Base-by-base conservation (phyloP, 2,329 filamentous ascomycete species). In the Decorospora gaudefroyi region DNA sequence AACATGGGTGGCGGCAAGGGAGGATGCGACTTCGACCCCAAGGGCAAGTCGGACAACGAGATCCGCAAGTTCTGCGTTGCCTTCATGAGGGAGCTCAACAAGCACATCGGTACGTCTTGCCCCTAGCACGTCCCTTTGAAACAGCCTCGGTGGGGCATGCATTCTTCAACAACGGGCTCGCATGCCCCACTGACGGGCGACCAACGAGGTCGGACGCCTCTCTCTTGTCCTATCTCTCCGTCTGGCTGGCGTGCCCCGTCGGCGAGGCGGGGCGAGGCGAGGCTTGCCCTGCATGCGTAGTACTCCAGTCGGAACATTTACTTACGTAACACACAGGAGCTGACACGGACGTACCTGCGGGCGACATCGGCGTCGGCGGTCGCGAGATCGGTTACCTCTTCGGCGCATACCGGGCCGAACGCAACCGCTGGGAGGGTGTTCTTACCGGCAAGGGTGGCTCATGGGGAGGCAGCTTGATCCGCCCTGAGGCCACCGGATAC, bases 1-100 rank as follows among this genome's bases (percentile, higher is more conserved):
- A 89, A 83, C 78, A 96, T 99, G 85, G 93, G 93, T 58, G 93
- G 93, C 77, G 93, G 88, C 69, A 97, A 97, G 80, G 93, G 93
- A 76, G 93, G 93, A 67, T 86, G 92, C 72, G 93, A 97, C 80
- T 97, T 99, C 73, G 90, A 97, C 76, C 93, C 93, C 74, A 99
- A 97, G 84, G 91, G 90, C 78, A 97, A 96, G 83, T 88, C 86
- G 42, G 91, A 99, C 76, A 88, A 84, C 72, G 93, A 97, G 82
- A 97, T 97, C 77, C 88, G 93, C 69, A 88, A 89, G 71, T 97
- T 99, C 83, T 97, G 92, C 79, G 84, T 87, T 57, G 77, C 90
- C 48, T 99, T 97, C 81, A 97, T 97, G 93, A 85, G 85, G 63
- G 89, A 96, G 80, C 84, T 99, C 53, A 87, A 82, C 79, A 90